Evolutionary conservation across 768 basidiomycete genomes (phyloP).

Genomic region (Lenzites betulinus): DNA sequence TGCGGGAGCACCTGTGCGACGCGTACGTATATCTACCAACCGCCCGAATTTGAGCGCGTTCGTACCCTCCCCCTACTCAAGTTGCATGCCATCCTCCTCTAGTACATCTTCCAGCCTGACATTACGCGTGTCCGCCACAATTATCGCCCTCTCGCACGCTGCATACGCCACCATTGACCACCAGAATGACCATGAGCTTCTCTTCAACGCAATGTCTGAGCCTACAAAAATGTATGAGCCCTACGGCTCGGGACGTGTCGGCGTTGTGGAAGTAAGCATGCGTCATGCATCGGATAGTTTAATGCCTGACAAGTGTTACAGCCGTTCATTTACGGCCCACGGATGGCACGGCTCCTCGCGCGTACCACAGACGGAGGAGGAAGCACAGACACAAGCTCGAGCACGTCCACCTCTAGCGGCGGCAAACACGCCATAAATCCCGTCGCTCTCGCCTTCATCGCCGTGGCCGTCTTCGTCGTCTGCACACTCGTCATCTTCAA

Average conservation of each 20-base stretch:
- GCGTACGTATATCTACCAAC: neutral
- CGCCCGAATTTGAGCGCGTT: neutral
- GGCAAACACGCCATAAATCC: neutral
- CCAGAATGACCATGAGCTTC: no score
- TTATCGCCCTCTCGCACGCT: neutral
- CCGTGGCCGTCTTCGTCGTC: constrained; percentile 8
- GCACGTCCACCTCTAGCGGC: neutral
- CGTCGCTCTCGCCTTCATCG: neutral
- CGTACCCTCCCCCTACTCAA: neutral
- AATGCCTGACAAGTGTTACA: neutral
- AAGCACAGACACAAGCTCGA: neutral
- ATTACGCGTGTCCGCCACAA: neutral
- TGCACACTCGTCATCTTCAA: neutral
- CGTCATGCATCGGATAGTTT: no score
- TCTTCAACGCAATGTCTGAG: no score
- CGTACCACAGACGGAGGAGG: neutral
- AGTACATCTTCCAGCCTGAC: no score
- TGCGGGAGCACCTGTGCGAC: neutral
- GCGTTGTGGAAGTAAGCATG: no score
- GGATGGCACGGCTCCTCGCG: neutral
- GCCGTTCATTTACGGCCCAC: constrained; percentile 4
- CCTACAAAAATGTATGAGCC: neutral
- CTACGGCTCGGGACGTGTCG: neutral
- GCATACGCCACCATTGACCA: neutral
- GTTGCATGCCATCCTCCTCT: constrained; percentile 9